Evolutionary conservation across 768 basidiomycete genomes (phyloP).

Genomic region (Rhodotorula diobovata): DNA sequence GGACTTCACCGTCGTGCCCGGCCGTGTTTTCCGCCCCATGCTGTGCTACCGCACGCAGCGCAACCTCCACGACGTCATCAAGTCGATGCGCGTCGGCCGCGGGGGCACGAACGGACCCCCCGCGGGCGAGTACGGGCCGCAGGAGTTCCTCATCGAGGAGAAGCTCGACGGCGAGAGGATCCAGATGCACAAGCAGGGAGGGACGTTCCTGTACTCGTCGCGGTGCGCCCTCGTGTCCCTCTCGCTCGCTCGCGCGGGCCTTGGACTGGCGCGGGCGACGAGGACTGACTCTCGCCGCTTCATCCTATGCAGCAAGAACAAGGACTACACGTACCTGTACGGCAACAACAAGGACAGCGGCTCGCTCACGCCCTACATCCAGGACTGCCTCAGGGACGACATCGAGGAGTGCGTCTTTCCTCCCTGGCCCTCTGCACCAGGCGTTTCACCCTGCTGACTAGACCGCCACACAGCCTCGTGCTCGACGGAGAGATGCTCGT

Average conservation of each 20-base stretch:
- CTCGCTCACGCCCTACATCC: constrained; percentile 82
- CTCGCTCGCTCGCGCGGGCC: neutral
- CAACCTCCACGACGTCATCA: constrained; percentile 75
- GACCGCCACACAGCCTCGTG: constrained; percentile 63
- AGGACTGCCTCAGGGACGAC: constrained; percentile 65
- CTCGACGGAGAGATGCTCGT: constrained; percentile 98
- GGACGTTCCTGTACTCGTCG: constrained; percentile 88
- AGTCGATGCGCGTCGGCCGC: constrained; percentile 61
- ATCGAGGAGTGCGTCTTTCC: constrained; percentile 66
- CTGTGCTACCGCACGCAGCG: constrained; percentile 81
- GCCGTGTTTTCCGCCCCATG: constrained; percentile 88
- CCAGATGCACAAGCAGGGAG: constrained; percentile 87
- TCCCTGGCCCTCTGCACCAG: neutral
- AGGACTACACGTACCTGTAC: constrained; percentile 85
- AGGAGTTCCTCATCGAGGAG: constrained; percentile 86
- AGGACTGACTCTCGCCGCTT: neutral
- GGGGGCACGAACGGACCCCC: neutral
- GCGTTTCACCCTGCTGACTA: constrained; percentile 16
- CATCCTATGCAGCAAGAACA: constrained; percentile 63
- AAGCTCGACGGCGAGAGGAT: constrained; percentile 96
- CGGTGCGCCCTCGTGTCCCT: constrained; percentile 52
- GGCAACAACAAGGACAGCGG: constrained; percentile 63
- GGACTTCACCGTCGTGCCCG: constrained; percentile 79
- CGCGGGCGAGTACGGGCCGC: constrained; percentile 45
- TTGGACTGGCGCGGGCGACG: no score